Evolutionary conservation across 768 basidiomycete species (phyloP), one percentile per base, ranked within the genome.

Genomic region (Mycena sanguinolenta): DNA sequence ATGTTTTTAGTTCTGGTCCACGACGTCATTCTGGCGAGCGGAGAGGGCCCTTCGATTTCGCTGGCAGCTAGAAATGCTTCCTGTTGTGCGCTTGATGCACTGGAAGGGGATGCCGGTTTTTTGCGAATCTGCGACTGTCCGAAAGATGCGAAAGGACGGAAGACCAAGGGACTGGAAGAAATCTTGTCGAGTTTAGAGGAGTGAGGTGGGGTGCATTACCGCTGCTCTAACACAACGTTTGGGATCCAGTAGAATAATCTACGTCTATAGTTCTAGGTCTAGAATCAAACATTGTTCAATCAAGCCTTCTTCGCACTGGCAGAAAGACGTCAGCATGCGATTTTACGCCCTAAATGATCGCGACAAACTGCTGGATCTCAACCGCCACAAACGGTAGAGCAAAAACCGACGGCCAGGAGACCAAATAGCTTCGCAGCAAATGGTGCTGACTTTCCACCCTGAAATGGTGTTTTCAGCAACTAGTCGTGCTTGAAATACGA

Each of bases 91-190:
- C 77, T 95, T 69, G 90, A 93, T 75, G 89, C 88, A 21, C 78
- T 95, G 38, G 88, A 92, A 66, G 87, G 86, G 30, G 89, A 94
- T 75, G 79, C 89, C 7, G 84, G 83, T 16, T 90, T 95, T 64
- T 79, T 84, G 7, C 85, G 86, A 55, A 87, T 84, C 23, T 95
- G 94, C 76, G 88, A 93, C 79, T 95, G 94, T 79, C 84, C 89
- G 16, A 80, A 81, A 25, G 75, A 78, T 49, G 81, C 82, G 61
- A 85, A 83, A 72, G 84, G 78, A 65, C 76, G 76, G 61, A 78
- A 70, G 64, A 73, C 69, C 42, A 74, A 74, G 63, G 79, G 72
- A 19, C 76, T 81, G 17, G 77, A 80, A 71, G 72, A 77, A 52
- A 74, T 78, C 36, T 64, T 79, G 58, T 74, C 58, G 10, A 69